These are phyloP conservation scores for Talaromyces borbonicus DNA, from an alignment of 495 filamentous ascomycete genomes.

Conservation along the genomic window DNA sequence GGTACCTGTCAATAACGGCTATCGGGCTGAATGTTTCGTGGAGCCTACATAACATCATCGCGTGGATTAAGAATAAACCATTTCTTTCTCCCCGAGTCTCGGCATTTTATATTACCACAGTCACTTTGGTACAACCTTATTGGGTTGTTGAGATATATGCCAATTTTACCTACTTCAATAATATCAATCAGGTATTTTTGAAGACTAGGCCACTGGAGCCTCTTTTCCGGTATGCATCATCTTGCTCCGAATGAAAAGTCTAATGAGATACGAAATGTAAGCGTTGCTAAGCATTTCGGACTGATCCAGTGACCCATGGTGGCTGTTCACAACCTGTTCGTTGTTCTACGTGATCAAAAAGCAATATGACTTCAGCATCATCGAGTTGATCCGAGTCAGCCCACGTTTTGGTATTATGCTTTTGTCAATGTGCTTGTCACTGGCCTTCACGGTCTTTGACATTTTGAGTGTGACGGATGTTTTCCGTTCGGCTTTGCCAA, in stretches of 20 bases:
- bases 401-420: constrained; percentile 51
- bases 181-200: constrained; percentile 39
- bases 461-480: constrained; percentile 22
- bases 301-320: constrained; percentile 47
- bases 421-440: constrained; percentile 40
- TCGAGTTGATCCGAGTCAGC: constrained; percentile 37
- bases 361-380: constrained; percentile 39
- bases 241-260: too few species aligned
- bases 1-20: constrained; percentile 37
- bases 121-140: constrained; percentile 32
- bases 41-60: constrained; percentile 38
- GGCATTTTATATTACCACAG: constrained; percentile 29
- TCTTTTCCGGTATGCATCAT: constrained; percentile 30
- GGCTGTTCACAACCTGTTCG: constrained; percentile 42
- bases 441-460: constrained; percentile 46
- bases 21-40: constrained; percentile 38
- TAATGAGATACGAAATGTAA: too few species aligned
- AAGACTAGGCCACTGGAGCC: constrained; percentile 43
- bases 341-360: constrained; percentile 46
- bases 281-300: too few species aligned
- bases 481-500: constrained; percentile 19
- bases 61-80: constrained; percentile 40
- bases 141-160: constrained; percentile 41
- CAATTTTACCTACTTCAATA: constrained; percentile 41
- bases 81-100: constrained; percentile 29